phyloP scores from a whole-genome alignment of 129 eudicot species.

The Ambrosia trifida region DNA sequence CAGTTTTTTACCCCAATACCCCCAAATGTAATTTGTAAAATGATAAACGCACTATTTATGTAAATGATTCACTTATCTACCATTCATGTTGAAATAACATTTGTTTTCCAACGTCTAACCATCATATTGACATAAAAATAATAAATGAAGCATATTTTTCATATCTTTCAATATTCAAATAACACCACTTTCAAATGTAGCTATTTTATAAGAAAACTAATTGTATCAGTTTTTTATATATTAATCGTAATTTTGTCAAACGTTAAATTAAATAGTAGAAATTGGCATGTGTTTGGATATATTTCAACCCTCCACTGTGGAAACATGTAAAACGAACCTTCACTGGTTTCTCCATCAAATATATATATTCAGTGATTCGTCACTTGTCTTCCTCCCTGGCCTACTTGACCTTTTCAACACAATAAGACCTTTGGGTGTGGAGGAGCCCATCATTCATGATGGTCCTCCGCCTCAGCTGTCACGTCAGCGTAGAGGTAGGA shows the following conservation, averaged over 20 bases:
- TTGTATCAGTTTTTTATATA: background rate
- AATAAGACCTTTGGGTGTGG: no score
- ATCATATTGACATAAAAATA: background rate
- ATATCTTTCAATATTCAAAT: background rate
- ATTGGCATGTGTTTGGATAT: constrained; percentile 8
- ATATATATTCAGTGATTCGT: background rate
- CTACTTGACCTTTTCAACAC: constrained; percentile 19
- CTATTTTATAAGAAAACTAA: background rate
- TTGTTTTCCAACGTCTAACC: background rate
- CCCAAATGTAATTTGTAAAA: no score
- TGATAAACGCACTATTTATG: no score
- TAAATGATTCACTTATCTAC: no score
- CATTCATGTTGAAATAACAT: background rate
- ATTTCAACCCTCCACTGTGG: constrained; percentile 20
- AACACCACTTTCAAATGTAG: background rate
- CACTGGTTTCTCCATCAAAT: background rate
- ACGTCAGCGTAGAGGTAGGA: no score
- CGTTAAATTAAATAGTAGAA: background rate
- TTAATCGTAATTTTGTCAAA: constrained; percentile 14
- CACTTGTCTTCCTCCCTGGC: constrained; percentile 1
- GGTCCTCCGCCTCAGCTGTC: no score
- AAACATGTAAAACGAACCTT: constrained; percentile 5
- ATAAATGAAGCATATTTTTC: background rate
- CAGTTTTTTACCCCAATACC: no score
- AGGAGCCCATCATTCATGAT: no score